phyloP scores from a whole-genome alignment of 2,329 filamentous ascomycete genomes.

The Macrophomina phaseolina region DNA sequence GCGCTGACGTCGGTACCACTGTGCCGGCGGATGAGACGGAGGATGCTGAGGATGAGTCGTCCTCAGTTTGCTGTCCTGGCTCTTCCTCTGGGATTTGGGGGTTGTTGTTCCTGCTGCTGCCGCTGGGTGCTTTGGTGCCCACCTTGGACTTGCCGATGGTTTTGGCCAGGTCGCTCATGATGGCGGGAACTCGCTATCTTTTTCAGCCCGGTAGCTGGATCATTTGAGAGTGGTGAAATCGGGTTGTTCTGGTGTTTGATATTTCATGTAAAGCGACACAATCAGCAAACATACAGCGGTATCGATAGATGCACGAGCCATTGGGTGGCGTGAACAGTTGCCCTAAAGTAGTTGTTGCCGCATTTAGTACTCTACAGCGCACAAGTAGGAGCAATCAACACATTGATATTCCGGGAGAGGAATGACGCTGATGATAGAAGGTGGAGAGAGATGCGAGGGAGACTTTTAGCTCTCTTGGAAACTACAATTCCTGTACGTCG shows the following conservation, averaged over 20 bases:
- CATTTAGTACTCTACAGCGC: too few species aligned
- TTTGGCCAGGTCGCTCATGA: slow-evolving; percentile 82
- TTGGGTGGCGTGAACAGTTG: background rate
- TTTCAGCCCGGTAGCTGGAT: slow-evolving; percentile 2
- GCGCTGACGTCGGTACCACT: slow-evolving; percentile 78
- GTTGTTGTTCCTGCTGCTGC: slow-evolving; percentile 64
- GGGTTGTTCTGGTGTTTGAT: slow-evolving; percentile 5
- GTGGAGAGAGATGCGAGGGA: too few species aligned
- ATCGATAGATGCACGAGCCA: slow-evolving; percentile 24
- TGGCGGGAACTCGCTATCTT: slow-evolving; percentile 13
- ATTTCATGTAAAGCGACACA: background rate
- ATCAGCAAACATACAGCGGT: background rate
- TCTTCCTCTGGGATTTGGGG: slow-evolving; percentile 59
- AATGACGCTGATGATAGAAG: background rate
- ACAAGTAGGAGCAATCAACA: background rate
- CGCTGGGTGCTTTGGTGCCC: slow-evolving; percentile 32
- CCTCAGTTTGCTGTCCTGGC: slow-evolving; percentile 39
- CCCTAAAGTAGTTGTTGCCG: background rate
- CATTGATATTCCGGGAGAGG: background rate
- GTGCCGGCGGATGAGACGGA: slow-evolving; percentile 94
- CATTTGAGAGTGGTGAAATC: slow-evolving; percentile 1
- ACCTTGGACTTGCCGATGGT: slow-evolving; percentile 80
- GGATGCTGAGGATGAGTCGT: slow-evolving; percentile 63
- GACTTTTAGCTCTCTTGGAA: too few species aligned
- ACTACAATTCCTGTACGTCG: background rate